Evolutionary conservation across 768 basidiomycete genomes (phyloP), one percentile per base, ranked within the genome.

Genomic region (Rhizopogon rudus): DNA sequence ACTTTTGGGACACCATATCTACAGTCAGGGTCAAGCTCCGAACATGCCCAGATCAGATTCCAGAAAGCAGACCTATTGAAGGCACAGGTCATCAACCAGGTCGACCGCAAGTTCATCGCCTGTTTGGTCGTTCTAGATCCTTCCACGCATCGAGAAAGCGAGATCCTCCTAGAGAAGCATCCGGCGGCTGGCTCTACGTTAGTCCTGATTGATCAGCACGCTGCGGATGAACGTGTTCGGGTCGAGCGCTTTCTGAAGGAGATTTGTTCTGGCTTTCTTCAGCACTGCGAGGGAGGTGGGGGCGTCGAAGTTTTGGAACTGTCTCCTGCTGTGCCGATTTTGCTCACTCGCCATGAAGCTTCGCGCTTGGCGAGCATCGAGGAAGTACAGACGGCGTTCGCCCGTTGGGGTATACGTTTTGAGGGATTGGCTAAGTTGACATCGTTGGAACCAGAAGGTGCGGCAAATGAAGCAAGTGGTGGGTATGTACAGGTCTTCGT

Each of bases 191-290:
- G 55, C 44, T 61, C 60, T 52, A 65, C 71, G 1, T 78, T 98
- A 31, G 75, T 96, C 33, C 77, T 98, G 51, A 78, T 99, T 45
- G 97, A 99, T 73, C 97, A 99, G 69, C 97, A 99, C 67, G 97
- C 97, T 12, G 96, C 95, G n/a, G 93, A 97, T 66, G 97, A 99
- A 71, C 85, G 97, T 20, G 75, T 98, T 44, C 84, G 95, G 20
- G 91, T 98, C 56, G 97, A 99, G 72, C 71, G 74, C 28, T 88
- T 91, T 67, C 77, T 96, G 61, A 78, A 77, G 58, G 81, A 83
- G 45, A 66, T 93, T n/a, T 93, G 91, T 70, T 67, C 76, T 45
- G 86, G 84, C 13, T 93, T 82, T 67, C 77, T 86, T 57, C 56
- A 52, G 16, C 66, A 76, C 53, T 73, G 70, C 44, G 69, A 74